Conservation (phyloP, 495 filamentous ascomycete species). For the Chlorociboria aeruginascens region DNA sequence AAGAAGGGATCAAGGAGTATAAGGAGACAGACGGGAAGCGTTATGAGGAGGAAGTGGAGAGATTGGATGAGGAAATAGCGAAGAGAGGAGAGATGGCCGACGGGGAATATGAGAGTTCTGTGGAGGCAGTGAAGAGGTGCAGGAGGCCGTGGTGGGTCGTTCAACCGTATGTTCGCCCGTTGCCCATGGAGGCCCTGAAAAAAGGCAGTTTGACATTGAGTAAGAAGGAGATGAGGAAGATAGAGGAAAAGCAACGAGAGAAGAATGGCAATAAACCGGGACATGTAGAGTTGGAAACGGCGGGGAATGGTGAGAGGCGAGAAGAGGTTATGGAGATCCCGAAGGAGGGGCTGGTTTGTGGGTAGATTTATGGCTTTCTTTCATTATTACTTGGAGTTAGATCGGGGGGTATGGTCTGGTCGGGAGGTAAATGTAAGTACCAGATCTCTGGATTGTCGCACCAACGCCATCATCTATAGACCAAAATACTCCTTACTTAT, state of each 20-base stretch:
- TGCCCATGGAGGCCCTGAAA: slow-evolving; percentile 79
- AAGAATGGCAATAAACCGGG: neutral
- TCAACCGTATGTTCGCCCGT: slow-evolving; percentile 77
- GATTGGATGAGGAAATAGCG: slow-evolving; percentile 17
- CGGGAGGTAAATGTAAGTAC: neutral
- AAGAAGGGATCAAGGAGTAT: slow-evolving; percentile 63
- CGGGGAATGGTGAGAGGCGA: slow-evolving; percentile 1
- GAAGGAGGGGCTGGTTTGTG: slow-evolving; percentile 32
- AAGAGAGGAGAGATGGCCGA: slow-evolving; percentile 9
- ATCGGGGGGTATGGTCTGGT: neutral
- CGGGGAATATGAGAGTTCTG: slow-evolving; percentile 41
- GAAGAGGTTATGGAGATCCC: slow-evolving; percentile 22
- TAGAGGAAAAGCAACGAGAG: slow-evolving; percentile 17
- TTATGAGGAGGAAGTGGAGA: slow-evolving; percentile 39
- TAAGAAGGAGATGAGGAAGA: slow-evolving; percentile 34
- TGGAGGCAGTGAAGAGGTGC: slow-evolving; percentile 54
- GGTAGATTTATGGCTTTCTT: slow-evolving; percentile 10
- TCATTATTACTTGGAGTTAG: neutral
- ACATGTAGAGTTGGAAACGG: slow-evolving; percentile 1
- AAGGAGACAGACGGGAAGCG: slow-evolving; percentile 38
- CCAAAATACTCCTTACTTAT: too few relatives aligned
- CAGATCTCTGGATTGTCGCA: neutral
- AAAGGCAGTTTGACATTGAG: slow-evolving; percentile 64
- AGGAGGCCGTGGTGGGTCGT: slow-evolving; percentile 84
- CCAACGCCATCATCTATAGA: too few relatives aligned